Evolutionary conservation across 2,329 filamentous ascomycete species (phyloP).

Genomic region (Cercospora sp.): DNA sequence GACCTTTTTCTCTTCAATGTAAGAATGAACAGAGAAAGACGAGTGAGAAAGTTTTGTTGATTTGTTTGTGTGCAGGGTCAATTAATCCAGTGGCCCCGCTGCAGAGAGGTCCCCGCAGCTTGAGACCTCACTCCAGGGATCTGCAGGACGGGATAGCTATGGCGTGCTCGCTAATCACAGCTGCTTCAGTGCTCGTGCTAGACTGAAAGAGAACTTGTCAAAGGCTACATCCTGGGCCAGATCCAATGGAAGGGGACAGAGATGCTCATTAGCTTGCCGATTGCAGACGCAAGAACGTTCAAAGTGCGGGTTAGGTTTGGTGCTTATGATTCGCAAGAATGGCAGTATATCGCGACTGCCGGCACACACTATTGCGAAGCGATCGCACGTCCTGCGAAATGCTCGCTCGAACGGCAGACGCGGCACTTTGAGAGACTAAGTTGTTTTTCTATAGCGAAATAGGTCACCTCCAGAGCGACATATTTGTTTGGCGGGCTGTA

Average conservation of each 20-base stretch:
- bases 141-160: conserved; percentile 12
- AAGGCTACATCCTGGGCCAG: not conserved
- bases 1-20: not conserved
- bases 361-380: not conserved
- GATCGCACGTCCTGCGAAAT: not conserved
- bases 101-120: conserved; percentile 9
- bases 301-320: conserved; percentile 1
- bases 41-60: conserved; percentile 3
- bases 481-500: not conserved
- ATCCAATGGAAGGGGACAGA: not conserved
- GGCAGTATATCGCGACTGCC: conserved; percentile 9
- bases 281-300: not conserved
- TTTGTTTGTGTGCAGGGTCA: conserved; percentile 10
- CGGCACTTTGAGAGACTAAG: not conserved
- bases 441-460: not conserved
- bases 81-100: not conserved
- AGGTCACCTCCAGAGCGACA: not conserved
- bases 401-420: conserved; percentile 2
- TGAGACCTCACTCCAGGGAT: conserved; percentile 8
- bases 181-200: conserved; percentile 8
- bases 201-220: not conserved
- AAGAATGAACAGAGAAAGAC: not conserved
- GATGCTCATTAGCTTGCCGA: not conserved
- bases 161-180: conserved; percentile 10
- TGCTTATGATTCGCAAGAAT: conserved; percentile 7